A percentile compares a stretch with the other conserved stretches of the same genome.
These are phyloP conservation scores for Galerina marginata DNA, from an alignment of 768 basidiomycete genomes.

Conservation along the genomic window DNA sequence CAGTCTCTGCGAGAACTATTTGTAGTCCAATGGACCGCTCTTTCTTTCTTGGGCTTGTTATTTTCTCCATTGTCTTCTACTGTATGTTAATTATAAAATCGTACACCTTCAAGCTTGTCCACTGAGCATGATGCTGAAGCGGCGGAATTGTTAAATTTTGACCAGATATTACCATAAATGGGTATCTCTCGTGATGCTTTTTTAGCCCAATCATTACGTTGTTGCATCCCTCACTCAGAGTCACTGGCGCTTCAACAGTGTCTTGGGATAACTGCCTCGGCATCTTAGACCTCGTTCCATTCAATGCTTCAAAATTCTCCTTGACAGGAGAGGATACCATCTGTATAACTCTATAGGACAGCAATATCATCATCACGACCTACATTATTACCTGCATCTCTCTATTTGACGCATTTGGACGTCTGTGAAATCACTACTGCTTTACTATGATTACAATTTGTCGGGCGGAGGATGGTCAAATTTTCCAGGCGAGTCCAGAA, in stretches of 20 bases:
- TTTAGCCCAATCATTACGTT: slow-evolving; percentile 11
- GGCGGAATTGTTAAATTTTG: too few species aligned
- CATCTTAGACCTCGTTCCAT: neutral
- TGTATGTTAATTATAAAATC: too few species aligned
- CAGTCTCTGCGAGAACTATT: too few species aligned
- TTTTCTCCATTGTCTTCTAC: too few species aligned
- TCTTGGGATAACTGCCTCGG: neutral
- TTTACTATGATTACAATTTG: slow-evolving; percentile 65
- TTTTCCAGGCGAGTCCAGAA: slow-evolving; percentile 54
- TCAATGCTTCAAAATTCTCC: slow-evolving; percentile 11
- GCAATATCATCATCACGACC: neutral
- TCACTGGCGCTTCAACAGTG: neutral
- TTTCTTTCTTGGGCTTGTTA: too few species aligned
- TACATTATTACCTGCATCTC: slow-evolving; percentile 5
- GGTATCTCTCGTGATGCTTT: too few species aligned
- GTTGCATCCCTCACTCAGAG: neutral
- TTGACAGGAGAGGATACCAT: slow-evolving; percentile 10
- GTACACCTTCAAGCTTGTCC: too few species aligned
- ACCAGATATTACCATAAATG: too few species aligned
- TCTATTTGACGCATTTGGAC: slow-evolving; percentile 6
- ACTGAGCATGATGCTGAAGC: too few species aligned
- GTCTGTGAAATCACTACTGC: slow-evolving; percentile 10
- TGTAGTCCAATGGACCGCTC: too few species aligned
- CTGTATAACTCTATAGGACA: slow-evolving; percentile 1
- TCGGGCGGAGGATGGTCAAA: slow-evolving; percentile 67